Evolutionary conservation across 352 stramenopile species (phyloP).

Genomic region (Globisporangium nodosum): DNA sequence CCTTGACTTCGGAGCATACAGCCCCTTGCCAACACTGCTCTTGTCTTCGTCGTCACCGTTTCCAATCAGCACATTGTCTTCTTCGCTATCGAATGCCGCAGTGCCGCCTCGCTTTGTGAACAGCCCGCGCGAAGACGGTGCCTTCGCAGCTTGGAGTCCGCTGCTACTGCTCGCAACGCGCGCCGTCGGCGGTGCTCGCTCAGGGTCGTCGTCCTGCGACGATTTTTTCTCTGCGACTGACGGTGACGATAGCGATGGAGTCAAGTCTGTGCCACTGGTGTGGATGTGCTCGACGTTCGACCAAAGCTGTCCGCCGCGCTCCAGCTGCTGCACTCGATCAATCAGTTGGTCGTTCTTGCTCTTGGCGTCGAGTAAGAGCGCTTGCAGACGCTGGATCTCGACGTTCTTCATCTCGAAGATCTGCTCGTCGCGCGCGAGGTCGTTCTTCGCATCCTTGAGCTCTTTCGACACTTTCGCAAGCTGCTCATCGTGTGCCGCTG

Average conservation of each 20-base stretch:
- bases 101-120: conserved; percentile 45
- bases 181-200: neutral
- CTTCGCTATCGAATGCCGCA: conserved; percentile 31
- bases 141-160: conserved; percentile 18
- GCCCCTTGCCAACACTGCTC: neutral
- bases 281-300: conserved; percentile 26
- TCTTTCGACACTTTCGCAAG: conserved; percentile 39
- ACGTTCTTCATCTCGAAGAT: conserved; percentile 85
- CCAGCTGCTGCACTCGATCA: conserved; percentile 58
- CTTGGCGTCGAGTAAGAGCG: conserved; percentile 53
- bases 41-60: conserved; percentile 32
- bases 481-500: conserved; percentile 8
- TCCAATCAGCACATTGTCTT: conserved; percentile 66
- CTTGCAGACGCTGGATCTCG: conserved; percentile 64
- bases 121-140: conserved; percentile 42
- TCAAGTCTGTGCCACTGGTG: neutral
- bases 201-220: conserved; percentile 12
- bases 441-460: conserved; percentile 54
- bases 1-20: conserved; percentile 13
- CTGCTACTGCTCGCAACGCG: neutral
- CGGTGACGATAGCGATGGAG: conserved; percentile 1
- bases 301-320: conserved; percentile 64
- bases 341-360: conserved; percentile 72
- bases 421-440: conserved; percentile 69
- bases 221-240: conserved; percentile 7